Percentiles rank a stretch among this genome's conserved stretches.
phyloP scores from a whole-genome alignment of 495 filamentous ascomycete species.

The Penicillium ochrochloron region DNA sequence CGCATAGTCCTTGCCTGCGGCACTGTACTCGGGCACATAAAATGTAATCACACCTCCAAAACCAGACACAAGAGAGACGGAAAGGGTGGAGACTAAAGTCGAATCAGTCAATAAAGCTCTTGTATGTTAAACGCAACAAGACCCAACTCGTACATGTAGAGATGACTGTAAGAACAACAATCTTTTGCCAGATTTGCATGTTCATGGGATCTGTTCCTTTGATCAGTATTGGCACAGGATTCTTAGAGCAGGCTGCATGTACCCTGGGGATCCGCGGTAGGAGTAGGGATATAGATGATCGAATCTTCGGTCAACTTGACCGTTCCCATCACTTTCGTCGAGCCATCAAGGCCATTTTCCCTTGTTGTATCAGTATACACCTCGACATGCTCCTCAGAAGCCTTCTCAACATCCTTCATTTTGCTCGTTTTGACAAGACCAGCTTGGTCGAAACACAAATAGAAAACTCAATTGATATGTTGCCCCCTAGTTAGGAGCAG shows the following conservation, averaged over 20 bases:
- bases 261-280: conserved; percentile 36
- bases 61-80: conserved; percentile 33
- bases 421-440: neutral
- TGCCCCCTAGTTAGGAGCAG: neutral
- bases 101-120: neutral
- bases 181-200: conserved; percentile 35
- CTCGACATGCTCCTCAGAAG: conserved; percentile 25
- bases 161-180: conserved; percentile 29
- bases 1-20: conserved; percentile 29
- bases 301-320: conserved; percentile 35
- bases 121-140: neutral
- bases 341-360: neutral
- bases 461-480: neutral
- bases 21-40: conserved; percentile 26
- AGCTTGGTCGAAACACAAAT: neutral
- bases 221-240: neutral
- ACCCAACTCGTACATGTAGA: conserved; percentile 29
- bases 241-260: neutral
- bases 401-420: conserved; percentile 19
- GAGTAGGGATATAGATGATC: conserved; percentile 38
- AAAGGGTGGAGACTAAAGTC: conserved; percentile 29
- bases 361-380: conserved; percentile 13
- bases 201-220: conserved; percentile 32
- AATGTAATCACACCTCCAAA: conserved; percentile 36
- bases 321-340: conserved; percentile 33